phyloP scores from a whole-genome alignment of 2,329 filamentous ascomycete species.

The Leptographium wingfieldii region DNA sequence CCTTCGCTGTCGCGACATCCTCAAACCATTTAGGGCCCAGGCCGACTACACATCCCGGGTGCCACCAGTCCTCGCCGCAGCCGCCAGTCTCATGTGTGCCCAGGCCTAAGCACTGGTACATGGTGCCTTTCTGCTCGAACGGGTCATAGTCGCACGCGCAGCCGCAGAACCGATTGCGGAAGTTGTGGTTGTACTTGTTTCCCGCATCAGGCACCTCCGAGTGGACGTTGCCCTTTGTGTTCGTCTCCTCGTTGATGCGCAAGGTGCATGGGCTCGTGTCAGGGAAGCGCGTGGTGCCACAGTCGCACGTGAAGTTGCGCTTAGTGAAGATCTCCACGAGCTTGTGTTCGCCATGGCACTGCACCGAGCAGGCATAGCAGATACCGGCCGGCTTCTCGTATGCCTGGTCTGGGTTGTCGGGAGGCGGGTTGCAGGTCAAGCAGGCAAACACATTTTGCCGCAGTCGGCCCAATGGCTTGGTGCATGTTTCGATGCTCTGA shows the following conservation, averaged over 20 bases:
- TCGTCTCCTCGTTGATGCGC: slow-evolving; percentile 59
- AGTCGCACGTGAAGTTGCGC: slow-evolving; percentile 92
- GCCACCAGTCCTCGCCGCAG: slow-evolving; percentile 96
- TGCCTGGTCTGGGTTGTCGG: slow-evolving; percentile 45
- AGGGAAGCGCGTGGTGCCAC: slow-evolving; percentile 72
- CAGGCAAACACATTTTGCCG: slow-evolving; percentile 88
- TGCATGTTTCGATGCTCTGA: slow-evolving; percentile 88
- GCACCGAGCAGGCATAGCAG: slow-evolving; percentile 93
- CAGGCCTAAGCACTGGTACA: slow-evolving; percentile 92
- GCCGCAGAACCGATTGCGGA: slow-evolving; percentile 81
- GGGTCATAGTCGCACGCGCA: slow-evolving; percentile 83
- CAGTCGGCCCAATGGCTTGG: slow-evolving; percentile 74
- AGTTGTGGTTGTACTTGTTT: slow-evolving; percentile 96
- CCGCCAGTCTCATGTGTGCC: slow-evolving; percentile 70
- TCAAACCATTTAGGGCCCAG: slow-evolving; percentile 62
- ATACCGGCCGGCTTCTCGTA: slow-evolving; percentile 62
- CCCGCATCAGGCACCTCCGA: slow-evolving; percentile 57
- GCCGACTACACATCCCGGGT: slow-evolving; percentile 82
- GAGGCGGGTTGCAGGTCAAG: slow-evolving; percentile 80
- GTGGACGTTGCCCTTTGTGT: slow-evolving; percentile 62
- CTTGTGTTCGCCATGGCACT: slow-evolving; percentile 89
- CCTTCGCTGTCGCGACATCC: slow-evolving; percentile 16
- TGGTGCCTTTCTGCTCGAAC: slow-evolving; percentile 81
- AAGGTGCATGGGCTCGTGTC: slow-evolving; percentile 61
- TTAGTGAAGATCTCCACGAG: slow-evolving; percentile 95